phyloP scores from a whole-genome alignment of 805 yeast species.

The Spathaspora boniae region DNA sequence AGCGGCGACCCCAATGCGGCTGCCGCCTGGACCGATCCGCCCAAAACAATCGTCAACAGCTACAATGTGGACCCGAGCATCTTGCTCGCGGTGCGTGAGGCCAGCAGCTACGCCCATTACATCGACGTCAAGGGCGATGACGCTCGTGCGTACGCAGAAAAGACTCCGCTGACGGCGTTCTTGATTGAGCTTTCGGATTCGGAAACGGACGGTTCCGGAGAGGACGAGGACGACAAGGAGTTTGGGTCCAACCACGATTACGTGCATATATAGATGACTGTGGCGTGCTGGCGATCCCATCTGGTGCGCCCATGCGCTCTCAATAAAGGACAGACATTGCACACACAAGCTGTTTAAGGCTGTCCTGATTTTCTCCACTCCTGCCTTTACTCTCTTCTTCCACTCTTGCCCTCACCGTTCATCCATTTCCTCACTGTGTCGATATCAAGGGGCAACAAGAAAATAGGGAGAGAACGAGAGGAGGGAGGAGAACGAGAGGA shows the following conservation, averaged over 20 bases:
- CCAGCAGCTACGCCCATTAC: conserved; percentile 22
- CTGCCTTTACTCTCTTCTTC: conserved; percentile 1
- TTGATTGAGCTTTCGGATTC: conserved; percentile 10
- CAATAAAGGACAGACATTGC: not conserved
- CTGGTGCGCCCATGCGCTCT: no score
- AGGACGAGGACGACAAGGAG: conserved; percentile 13
- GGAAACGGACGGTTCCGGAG: conserved; percentile 15
- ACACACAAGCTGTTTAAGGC: not conserved
- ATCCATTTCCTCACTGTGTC: conserved; percentile 1
- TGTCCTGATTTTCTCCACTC: not conserved
- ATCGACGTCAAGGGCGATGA: conserved; percentile 16
- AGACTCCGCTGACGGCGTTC: conserved; percentile 5
- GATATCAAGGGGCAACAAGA: not conserved
- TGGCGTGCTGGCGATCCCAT: no score
- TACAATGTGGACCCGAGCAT: conserved; percentile 30
- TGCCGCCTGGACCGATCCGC: conserved; percentile 1
- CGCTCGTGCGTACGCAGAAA: not conserved
- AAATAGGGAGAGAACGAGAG: not conserved
- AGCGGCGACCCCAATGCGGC: not conserved
- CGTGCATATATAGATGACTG: conserved; percentile 15
- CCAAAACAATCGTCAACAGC: conserved; percentile 22
- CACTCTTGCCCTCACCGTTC: not conserved
- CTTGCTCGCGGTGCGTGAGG: conserved; percentile 17
- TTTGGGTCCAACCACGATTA: conserved; percentile 23
- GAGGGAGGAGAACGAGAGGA: not conserved